These are phyloP conservation scores for Umbilicaria muhlenbergii DNA, from an alignment of 495 filamentous ascomycete genomes.

Conservation along the genomic window DNA sequence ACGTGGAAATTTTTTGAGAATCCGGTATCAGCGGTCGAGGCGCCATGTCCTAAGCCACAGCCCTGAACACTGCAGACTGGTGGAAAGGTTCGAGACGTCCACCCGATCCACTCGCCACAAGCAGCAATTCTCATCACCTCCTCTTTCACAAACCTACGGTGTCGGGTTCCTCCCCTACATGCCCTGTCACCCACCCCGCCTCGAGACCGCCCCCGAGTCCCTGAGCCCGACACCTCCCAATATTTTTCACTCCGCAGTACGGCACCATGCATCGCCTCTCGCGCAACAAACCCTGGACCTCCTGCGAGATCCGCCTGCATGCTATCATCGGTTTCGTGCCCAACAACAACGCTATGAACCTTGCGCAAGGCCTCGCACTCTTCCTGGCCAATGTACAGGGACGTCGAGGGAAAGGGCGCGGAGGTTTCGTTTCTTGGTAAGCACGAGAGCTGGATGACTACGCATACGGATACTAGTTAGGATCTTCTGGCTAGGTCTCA, in stretches of 20 bases:
- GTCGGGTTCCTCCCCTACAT: constrained; percentile 20
- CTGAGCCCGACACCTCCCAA: constrained; percentile 25
- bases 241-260: constrained; percentile 31
- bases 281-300: constrained; percentile 25
- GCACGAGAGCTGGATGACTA: constrained; percentile 1
- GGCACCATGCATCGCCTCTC: constrained; percentile 22
- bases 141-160: constrained; percentile 28
- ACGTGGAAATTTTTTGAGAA: too few species aligned
- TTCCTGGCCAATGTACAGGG: constrained; percentile 23
- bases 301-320: constrained; percentile 30
- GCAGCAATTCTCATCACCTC: constrained; percentile 23
- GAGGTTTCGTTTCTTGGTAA: constrained; percentile 23
- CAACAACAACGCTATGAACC: constrained; percentile 23
- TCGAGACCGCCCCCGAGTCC: constrained; percentile 27
- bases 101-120: too few species aligned
- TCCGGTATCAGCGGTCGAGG: too few species aligned
- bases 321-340: constrained; percentile 30
- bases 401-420: constrained; percentile 16
- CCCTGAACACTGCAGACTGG: too few species aligned
- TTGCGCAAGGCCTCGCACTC: constrained; percentile 24
- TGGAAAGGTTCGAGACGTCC: too few species aligned
- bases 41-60: too few species aligned
- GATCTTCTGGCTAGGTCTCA: too few species aligned
- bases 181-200: constrained; percentile 17
- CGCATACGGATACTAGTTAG: too few species aligned